Evolutionary conservation across 139 green algal species (phyloP).

Genomic region (Haematococcus lacustris): DNA sequence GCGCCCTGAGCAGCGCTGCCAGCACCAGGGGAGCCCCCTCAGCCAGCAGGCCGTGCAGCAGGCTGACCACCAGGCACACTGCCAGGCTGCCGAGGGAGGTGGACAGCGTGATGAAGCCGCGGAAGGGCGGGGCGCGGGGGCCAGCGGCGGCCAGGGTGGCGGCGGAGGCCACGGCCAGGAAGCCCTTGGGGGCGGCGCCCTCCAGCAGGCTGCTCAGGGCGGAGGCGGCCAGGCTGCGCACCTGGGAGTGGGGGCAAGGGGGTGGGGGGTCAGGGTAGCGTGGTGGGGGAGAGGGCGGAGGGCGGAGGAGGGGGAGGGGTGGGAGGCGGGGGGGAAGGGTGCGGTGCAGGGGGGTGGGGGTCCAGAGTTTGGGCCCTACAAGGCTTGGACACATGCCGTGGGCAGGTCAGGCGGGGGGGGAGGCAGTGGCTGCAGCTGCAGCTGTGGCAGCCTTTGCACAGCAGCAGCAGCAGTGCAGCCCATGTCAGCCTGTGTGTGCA

Average conservation of each 20-base stretch:
- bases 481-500: background rate
- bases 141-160: background rate
- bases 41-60: conserved; percentile 23
- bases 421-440: too few species aligned
- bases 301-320: background rate
- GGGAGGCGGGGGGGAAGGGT: background rate
- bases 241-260: conserved; percentile 9
- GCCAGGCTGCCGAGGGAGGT: conserved; percentile 40
- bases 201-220: conserved; percentile 49
- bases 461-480: too few species aligned
- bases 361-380: background rate
- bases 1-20: conserved; percentile 34
- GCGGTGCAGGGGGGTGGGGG: background rate
- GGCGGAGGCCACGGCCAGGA: conserved; percentile 54
- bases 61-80: conserved; percentile 30
- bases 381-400: background rate
- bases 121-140: conserved; percentile 5
- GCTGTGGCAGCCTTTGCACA: too few species aligned
- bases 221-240: conserved; percentile 44
- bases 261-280: background rate
- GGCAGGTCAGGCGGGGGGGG: background rate
- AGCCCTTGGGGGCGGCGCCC: conserved; percentile 43
- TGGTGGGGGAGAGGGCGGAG: background rate
- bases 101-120: conserved; percentile 64
- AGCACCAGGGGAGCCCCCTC: conserved; percentile 29